Evolutionary conservation across 768 basidiomycete genomes (phyloP), one percentile per base, ranked within the genome.

Genomic region (Termitomyces sp.): DNA sequence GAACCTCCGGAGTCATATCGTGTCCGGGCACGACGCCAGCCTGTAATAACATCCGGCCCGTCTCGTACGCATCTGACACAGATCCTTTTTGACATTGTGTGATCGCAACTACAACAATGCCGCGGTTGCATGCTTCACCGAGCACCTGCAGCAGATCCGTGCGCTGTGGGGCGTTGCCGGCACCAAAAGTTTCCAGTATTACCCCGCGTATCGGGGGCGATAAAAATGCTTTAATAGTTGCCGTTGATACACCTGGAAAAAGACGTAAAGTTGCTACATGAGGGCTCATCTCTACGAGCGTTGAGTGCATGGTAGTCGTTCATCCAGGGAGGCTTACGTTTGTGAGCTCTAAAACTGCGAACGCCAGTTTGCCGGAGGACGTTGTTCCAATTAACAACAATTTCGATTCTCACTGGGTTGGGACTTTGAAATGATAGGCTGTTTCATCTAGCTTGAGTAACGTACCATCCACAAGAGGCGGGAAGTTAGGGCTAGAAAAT

Each of bases 1-100:
- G 66, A 58, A 91, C 92, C 82, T 96, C 93, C n/a, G 93, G 91
- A 1, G 94, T 97, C 94, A 96, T 95, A 69, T 97, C 94, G 27
- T 83, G 84, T 6, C 94, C 94, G 0, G 90, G 80, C 13, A 94
- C 81, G 20, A 95, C 87, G 0, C 94, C 93, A n/a, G 75, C 79
- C 47, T 83, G 78, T 34, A 85, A 73, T 22, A 94, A 75, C 3
- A 81, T 80, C 62, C 86, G 76, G 4, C 90, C 92, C 13, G 89
- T 88, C 71, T 90, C 86, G 63, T 95, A 95, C 16, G 87, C 85
- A 64, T 88, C 85, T 9, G 87, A 88, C 9, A 98, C 94, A 4
- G 87, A 80, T 8, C 95, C 95, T 68, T 87, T 93, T 16, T 84
- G 67, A 67, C 95, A 97, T 65, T 98, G 95, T 0, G 92, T 87